These are phyloP conservation scores for peach (Prunus persica) DNA, from an alignment of 306 rosid genomes.

Conservation along the genomic window DNA sequence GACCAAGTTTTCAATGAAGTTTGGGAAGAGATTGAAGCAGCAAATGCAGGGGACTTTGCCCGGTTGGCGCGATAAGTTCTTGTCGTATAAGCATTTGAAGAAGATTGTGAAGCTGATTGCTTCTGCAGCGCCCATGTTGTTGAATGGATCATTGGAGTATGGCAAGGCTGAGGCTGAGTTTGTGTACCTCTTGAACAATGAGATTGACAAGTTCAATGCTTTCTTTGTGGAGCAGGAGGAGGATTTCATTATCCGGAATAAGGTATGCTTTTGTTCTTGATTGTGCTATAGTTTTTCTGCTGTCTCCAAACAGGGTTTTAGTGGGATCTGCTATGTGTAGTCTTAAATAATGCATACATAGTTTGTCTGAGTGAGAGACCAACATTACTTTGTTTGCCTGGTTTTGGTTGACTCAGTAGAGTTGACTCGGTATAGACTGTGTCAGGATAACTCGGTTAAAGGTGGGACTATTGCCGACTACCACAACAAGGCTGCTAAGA, in stretches of 20 bases:
- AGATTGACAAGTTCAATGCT: conserved; percentile 80
- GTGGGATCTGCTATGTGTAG: background rate
- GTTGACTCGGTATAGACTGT: background rate
- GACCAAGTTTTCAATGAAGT: conserved; percentile 44
- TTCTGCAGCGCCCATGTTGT: conserved; percentile 28
- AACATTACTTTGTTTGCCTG: background rate
- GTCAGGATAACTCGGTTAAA: background rate
- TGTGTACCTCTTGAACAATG: conserved; percentile 63
- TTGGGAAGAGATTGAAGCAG: conserved; percentile 78
- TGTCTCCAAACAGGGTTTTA: background rate
- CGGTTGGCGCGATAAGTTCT: conserved; percentile 69
- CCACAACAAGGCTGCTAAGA: background rate
- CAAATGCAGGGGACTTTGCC: conserved; percentile 69
- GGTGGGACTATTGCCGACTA: background rate
- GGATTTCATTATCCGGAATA: conserved; percentile 69
- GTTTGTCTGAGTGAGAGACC: background rate
- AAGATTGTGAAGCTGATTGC: conserved; percentile 52
- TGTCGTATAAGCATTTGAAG: conserved; percentile 88
- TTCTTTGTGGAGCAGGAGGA: conserved; percentile 85
- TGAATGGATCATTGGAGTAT: conserved; percentile 27
- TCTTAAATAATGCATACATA: background rate
- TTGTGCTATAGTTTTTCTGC: background rate
- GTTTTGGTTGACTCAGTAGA: background rate
- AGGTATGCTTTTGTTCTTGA: conserved; percentile 35
- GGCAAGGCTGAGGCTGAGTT: conserved; percentile 62